A percentile compares a stretch with the other conserved stretches of the same genome.
Evolutionary conservation across 148 eudicot species (phyloP).

Genomic region (Silene conica): DNA sequence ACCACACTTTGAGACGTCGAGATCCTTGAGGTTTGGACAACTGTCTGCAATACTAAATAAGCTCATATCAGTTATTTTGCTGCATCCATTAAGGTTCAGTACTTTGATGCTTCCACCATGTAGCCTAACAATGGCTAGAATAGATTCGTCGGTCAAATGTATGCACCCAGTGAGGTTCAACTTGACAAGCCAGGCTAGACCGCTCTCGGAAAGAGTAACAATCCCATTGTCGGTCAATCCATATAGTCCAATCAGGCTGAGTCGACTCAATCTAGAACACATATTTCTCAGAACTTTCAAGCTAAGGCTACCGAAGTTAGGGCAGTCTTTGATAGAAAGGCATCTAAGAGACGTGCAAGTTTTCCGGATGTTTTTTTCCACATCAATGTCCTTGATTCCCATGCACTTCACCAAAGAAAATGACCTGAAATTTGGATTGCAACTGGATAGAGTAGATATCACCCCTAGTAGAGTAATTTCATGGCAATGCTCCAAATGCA

Average conservation of each 20-base stretch:
- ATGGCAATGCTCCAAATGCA: slow-evolving; percentile 78
- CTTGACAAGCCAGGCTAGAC: slow-evolving; percentile 53
- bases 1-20: slow-evolving; percentile 64
- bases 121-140: slow-evolving; percentile 41
- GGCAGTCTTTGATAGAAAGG: slow-evolving; percentile 58
- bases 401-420: slow-evolving; percentile 70
- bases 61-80: slow-evolving; percentile 54
- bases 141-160: slow-evolving; percentile 54
- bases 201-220: slow-evolving; percentile 46
- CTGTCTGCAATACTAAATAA: slow-evolving; percentile 42
- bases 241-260: slow-evolving; percentile 63
- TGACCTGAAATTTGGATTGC: slow-evolving; percentile 50
- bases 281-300: slow-evolving; percentile 58
- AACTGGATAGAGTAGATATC: slow-evolving; percentile 43
- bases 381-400: slow-evolving; percentile 55
- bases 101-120: slow-evolving; percentile 65
- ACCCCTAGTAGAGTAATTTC: slow-evolving; percentile 57
- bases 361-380: slow-evolving; percentile 24
- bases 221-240: slow-evolving; percentile 66
- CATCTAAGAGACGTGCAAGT: slow-evolving; percentile 57
- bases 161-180: slow-evolving; percentile 64
- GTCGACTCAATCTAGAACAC: slow-evolving; percentile 62
- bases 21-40: slow-evolving; percentile 56
- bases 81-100: slow-evolving; percentile 69
- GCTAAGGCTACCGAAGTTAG: slow-evolving; percentile 55